A percentile compares a stretch with the other conserved stretches of the same genome.
Conservation (phyloP, 345 rosid genomes). For the Eucalyptus polyanthemos region DNA sequence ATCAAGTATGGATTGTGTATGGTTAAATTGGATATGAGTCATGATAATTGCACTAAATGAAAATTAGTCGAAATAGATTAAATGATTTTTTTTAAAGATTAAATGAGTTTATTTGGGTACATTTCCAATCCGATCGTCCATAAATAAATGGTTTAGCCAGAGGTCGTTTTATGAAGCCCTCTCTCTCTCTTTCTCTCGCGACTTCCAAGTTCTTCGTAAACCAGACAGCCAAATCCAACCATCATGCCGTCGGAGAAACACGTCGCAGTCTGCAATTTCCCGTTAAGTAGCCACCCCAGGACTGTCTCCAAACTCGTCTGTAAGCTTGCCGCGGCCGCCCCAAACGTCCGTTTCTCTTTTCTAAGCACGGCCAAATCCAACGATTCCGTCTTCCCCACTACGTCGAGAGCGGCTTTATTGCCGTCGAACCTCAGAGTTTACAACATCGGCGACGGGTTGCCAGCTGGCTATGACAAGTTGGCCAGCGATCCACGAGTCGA, state of each 20-base stretch:
- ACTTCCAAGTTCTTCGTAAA: neutral
- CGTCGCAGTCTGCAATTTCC: neutral
- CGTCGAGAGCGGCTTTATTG: neutral
- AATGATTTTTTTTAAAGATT: neutral
- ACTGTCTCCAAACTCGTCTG: neutral
- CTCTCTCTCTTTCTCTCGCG: neutral
- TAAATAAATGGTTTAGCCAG: neutral
- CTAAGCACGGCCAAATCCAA: neutral
- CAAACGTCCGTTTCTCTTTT: neutral
- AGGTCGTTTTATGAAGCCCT: neutral
- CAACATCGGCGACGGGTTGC: neutral
- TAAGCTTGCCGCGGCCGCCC: neutral
- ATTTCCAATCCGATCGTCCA: neutral
- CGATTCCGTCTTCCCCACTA: neutral
- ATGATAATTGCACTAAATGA: neutral
- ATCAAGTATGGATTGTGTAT: fast-evolving
- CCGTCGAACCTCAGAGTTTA: neutral
- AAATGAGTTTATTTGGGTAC: neutral
- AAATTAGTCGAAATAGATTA: neutral
- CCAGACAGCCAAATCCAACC: neutral
- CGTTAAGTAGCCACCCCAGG: neutral
- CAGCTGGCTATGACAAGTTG: neutral
- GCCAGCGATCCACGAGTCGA: neutral
- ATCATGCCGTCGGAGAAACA: neutral
- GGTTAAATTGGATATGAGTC: neutral